phyloP scores from a whole-genome alignment of 2,329 filamentous ascomycete species.

The Penicillium sclerotigenum region DNA sequence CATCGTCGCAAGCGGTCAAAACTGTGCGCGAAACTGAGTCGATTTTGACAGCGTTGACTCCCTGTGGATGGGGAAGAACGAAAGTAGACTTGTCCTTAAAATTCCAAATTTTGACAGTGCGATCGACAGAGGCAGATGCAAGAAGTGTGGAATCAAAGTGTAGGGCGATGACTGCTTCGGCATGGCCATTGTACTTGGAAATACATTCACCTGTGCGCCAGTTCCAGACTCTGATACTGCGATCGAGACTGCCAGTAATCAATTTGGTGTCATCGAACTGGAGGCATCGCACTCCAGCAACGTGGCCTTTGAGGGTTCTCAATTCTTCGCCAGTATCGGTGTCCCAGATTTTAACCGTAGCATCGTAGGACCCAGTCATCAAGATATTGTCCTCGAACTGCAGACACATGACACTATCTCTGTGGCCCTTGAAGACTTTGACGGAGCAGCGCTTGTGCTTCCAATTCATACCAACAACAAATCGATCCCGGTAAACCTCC shows the following conservation, averaged over 20 bases:
- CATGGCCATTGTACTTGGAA: conserved; percentile 75
- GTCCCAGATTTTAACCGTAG: conserved; percentile 95
- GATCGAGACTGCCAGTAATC: conserved; percentile 84
- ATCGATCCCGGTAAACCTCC: conserved; percentile 91
- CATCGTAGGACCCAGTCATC: conserved; percentile 91
- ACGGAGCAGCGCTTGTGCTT: conserved; percentile 87
- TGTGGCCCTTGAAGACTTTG: conserved; percentile 80
- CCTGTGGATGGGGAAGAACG: conserved; percentile 78
- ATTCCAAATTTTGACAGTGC: conserved; percentile 88
- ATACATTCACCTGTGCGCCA: conserved; percentile 88
- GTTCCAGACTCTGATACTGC: conserved; percentile 91
- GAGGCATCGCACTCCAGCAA: conserved; percentile 76
- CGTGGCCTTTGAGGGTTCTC: conserved; percentile 80
- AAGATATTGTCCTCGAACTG: conserved; percentile 86
- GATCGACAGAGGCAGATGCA: conserved; percentile 85
- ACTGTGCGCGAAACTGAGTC: conserved; percentile 79
- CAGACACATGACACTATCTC: conserved; percentile 78
- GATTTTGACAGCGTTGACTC: conserved; percentile 94
- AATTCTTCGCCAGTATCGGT: conserved; percentile 82
- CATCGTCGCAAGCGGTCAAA: conserved; percentile 90
- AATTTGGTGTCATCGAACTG: conserved; percentile 92
- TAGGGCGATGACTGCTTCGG: conserved; percentile 77
- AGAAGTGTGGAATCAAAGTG: conserved; percentile 83
- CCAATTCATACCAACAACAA: conserved; percentile 96
- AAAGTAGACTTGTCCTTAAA: conserved; percentile 80